A percentile compares a stretch with the other conserved stretches of the same genome.
phyloP scores from a whole-genome alignment of 2,329 filamentous ascomycete genomes.

The Cercospora sp. region DNA sequence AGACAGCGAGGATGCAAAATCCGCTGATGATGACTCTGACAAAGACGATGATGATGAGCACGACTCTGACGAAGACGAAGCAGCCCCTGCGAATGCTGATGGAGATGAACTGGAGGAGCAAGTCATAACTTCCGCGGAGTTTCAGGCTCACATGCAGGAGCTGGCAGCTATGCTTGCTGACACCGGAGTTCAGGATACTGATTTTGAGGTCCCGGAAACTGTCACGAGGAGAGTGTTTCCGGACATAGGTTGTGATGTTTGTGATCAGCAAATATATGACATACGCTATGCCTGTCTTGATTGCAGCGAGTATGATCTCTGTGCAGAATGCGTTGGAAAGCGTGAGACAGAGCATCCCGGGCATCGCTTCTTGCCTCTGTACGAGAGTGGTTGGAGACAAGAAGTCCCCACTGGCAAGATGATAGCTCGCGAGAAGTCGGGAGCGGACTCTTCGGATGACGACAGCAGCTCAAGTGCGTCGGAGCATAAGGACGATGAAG shows the following conservation, averaged over 20 bases:
- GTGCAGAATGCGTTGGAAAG: slow-evolving; percentile 1
- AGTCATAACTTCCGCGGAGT: neutral
- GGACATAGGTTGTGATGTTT: neutral
- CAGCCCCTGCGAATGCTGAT: neutral
- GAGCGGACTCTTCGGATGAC: neutral
- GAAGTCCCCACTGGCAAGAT: neutral
- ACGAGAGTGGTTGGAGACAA: neutral
- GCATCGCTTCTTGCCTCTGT: neutral
- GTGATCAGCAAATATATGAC: neutral
- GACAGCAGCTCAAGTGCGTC: neutral
- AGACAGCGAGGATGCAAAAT: neutral
- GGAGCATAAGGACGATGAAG: neutral
- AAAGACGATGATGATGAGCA: neutral
- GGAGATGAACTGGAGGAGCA: neutral
- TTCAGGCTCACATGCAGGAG: neutral
- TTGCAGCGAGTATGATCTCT: slow-evolving; percentile 13
- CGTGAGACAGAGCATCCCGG: neutral
- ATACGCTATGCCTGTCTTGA: slow-evolving; percentile 8
- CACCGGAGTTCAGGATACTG: neutral
- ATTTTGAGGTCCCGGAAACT: neutral
- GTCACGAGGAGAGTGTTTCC: neutral
- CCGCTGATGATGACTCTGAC: neutral
- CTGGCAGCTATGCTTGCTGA: neutral
- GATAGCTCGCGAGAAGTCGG: neutral
- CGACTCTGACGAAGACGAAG: neutral